Evolutionary conservation across 345 rosid species (phyloP).

Genomic region (Schrenkiella parvula): DNA sequence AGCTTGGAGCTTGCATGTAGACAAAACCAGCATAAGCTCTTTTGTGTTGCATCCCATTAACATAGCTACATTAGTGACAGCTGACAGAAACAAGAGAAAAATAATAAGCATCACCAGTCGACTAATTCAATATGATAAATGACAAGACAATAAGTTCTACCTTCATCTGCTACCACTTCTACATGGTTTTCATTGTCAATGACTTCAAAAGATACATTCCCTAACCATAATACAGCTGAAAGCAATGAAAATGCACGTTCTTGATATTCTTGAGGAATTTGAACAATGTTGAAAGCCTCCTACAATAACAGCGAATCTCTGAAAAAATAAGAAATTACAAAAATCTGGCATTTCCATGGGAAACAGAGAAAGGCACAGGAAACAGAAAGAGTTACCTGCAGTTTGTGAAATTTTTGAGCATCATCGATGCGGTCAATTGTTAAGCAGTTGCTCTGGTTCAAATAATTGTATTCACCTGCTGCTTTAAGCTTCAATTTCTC

Average conservation of each 20-base stretch:
- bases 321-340: not conserved
- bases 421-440: conserved; percentile 67
- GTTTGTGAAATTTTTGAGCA: conserved; percentile 50
- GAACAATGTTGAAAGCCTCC: conserved; percentile 70
- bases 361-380: not conserved
- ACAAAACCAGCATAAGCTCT: conserved; percentile 59
- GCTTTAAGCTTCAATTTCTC: conserved; percentile 68
- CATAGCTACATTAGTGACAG: conserved; percentile 59
- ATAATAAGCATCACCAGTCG: not conserved
- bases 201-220: conserved; percentile 69
- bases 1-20: conserved; percentile 60
- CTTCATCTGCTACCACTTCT: conserved; percentile 74
- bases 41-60: conserved; percentile 60
- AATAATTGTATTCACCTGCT: conserved; percentile 74
- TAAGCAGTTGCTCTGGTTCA: conserved; percentile 81
- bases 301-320: conserved; percentile 23
- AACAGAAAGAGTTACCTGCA: conserved; percentile 47
- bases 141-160: conserved; percentile 31
- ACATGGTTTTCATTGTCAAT: conserved; percentile 75
- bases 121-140: not conserved
- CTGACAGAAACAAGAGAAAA: conserved; percentile 40
- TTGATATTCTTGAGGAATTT: conserved; percentile 63
- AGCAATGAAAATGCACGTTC: conserved; percentile 71
- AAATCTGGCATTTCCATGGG: not conserved
- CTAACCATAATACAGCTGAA: conserved; percentile 84